Base-by-base conservation (phyloP, 768 basidiomycete genomes). In the Boletus tomentosulus region DNA sequence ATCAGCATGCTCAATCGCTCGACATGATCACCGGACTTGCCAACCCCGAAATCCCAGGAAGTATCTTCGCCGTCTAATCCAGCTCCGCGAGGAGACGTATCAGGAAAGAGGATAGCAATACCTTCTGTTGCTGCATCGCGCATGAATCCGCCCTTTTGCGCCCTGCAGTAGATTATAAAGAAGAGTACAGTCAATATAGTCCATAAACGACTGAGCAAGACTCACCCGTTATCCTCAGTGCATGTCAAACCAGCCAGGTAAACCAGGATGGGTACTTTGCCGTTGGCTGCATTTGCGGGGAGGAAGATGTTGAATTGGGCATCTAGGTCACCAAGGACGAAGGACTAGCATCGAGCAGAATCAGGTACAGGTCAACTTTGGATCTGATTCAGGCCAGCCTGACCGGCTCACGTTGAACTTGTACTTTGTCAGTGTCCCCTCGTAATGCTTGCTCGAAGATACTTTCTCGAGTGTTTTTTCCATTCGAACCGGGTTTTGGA, bases 31-130 rank as follows among this genome's bases (percentile, higher is more conserved):
- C 25, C 13, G 30, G 42, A 59, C 67, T 56, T 50, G 72, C 94
- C 92, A 27, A 85, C 86, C 38, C 95, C 95, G 69, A 97, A 93
- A 63, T 96, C 89, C 92, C 91, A 96, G 67, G 84, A 78, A 51
- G 78, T 76, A 34, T 85, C 79, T 73, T 94, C 93, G 44, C 87
- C 91, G 47, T 86, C 82, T 54, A 92, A 78, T 16, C 85, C 87
- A 16, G 96, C 94, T 4, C 94, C 94, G 35, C 97, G 82, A 1
- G 97, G 97, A 33, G 91, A 94, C 0, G 96, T 98, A 66, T 99
- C 97, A 2, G 97, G 92, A 69, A 98, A 53, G 55, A 98, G 82
- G 47, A 98, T 74, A 0, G 97, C 95, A 51, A 99, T 86, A 6
- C 88, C 86, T 62, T 96, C 85, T 19, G 82, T 76, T 5, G 92